These are phyloP conservation scores for Eucalyptus curtisii DNA, from an alignment of 345 rosid genomes.

Conservation along the genomic window DNA sequence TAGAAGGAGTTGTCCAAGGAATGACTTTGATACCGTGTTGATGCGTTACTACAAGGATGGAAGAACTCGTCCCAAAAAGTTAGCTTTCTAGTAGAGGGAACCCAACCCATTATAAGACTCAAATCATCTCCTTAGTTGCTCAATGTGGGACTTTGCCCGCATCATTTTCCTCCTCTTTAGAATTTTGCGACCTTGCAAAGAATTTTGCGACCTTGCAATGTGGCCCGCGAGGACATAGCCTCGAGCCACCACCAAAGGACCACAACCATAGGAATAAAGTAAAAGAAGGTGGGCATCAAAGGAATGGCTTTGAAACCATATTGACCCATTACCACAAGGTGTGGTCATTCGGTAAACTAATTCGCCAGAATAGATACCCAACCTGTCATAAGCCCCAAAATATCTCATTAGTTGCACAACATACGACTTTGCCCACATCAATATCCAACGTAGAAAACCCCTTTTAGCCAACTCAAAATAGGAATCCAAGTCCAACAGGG, in stretches of 20 bases:
- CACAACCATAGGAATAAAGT: not conserved
- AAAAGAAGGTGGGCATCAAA: not conserved
- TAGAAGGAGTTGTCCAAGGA: not conserved
- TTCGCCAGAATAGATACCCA: not conserved
- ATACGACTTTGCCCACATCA: not conserved
- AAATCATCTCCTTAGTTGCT: not conserved
- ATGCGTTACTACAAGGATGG: not conserved
- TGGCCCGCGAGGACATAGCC: not conserved
- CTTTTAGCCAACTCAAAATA: not conserved
- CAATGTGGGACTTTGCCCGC: not conserved
- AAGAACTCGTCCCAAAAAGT: not conserved
- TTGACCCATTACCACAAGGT: not conserved
- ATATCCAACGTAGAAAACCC: not conserved
- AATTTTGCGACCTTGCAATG: not conserved
- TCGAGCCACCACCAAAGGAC: not conserved
- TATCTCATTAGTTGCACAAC: not conserved
- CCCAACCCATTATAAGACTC: not conserved
- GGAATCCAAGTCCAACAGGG: not conserved
- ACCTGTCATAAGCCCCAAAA: not conserved
- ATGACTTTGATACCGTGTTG: not conserved
- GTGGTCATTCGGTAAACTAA: not conserved
- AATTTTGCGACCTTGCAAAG: not conserved
- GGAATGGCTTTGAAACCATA: not conserved
- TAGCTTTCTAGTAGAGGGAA: not conserved
- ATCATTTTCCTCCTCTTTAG: not conserved